Percentiles rank a stretch among this genome's conserved stretches.
Evolutionary conservation across 345 rosid genomes (phyloP).

Genomic region (Lagerstroemia speciosa): DNA sequence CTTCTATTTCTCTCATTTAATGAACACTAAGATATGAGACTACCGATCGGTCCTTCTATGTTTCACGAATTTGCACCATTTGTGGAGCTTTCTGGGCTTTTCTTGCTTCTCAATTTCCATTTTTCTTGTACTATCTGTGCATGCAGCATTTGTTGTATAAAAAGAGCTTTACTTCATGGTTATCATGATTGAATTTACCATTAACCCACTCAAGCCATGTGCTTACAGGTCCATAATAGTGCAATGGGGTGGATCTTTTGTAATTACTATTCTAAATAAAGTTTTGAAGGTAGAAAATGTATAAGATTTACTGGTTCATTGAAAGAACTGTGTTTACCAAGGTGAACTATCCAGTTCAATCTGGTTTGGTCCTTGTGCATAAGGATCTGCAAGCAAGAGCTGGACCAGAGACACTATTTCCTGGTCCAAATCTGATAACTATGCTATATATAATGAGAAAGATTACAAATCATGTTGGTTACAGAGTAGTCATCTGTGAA

Average conservation of each 20-base stretch:
- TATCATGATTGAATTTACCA: conserved; percentile 16
- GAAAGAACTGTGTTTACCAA: not conserved
- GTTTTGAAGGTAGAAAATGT: not conserved
- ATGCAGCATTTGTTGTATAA: not conserved
- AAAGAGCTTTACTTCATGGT: not conserved
- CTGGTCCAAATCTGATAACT: not conserved
- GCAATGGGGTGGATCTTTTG: not conserved
- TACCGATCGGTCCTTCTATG: not conserved
- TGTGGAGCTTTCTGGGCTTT: not conserved
- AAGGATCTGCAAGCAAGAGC: not conserved
- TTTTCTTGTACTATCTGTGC: not conserved
- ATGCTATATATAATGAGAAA: not conserved
- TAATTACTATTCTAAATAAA: not conserved
- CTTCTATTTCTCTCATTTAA: not conserved
- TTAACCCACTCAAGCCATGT: not conserved
- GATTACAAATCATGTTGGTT: not conserved
- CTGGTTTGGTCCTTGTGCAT: not conserved
- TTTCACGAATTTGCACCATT: not conserved
- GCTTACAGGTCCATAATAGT: not conserved
- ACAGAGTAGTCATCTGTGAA: not conserved
- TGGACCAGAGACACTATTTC: not conserved
- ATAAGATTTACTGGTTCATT: not conserved
- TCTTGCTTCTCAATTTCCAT: not conserved
- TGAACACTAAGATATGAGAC: not conserved
- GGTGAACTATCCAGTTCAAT: not conserved